Conservation (phyloP, 805 yeast species). For the Pichia nakasei region DNA sequence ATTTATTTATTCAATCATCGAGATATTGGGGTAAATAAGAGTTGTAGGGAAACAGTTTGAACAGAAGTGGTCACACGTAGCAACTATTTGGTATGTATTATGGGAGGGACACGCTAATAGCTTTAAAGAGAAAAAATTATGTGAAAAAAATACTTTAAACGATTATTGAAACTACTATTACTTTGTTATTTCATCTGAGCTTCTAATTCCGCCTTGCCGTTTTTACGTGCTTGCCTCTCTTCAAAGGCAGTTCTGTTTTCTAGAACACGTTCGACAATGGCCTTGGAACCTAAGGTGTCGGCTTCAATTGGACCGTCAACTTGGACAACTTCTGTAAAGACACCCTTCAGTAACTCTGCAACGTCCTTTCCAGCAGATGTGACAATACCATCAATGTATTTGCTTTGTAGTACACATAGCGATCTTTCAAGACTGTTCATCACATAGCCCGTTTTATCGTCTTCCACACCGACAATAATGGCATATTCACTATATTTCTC, state of each 20-base stretch:
- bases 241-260: constrained; percentile 61
- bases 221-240: constrained; percentile 81
- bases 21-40: no score
- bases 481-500: constrained; percentile 29
- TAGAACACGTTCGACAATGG: constrained; percentile 71
- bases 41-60: no score
- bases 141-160: no score
- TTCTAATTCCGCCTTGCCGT: constrained; percentile 59
- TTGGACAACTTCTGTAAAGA: constrained; percentile 16
- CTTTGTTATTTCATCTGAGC: neutral
- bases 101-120: no score
- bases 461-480: constrained; percentile 62
- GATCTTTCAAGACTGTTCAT: constrained; percentile 86
- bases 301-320: constrained; percentile 12
- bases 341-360: constrained; percentile 23
- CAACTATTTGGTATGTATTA: no score
- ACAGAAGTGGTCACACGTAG: no score
- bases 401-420: constrained; percentile 81
- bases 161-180: no score
- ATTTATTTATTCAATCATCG: no score
- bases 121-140: no score
- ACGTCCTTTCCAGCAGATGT: constrained; percentile 60
- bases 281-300: constrained; percentile 24
- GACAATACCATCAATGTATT: constrained; percentile 70
- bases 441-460: constrained; percentile 46